phyloP scores from a whole-genome alignment of 2,329 filamentous ascomycete species.

The Tricladium varicosporioides region DNA sequence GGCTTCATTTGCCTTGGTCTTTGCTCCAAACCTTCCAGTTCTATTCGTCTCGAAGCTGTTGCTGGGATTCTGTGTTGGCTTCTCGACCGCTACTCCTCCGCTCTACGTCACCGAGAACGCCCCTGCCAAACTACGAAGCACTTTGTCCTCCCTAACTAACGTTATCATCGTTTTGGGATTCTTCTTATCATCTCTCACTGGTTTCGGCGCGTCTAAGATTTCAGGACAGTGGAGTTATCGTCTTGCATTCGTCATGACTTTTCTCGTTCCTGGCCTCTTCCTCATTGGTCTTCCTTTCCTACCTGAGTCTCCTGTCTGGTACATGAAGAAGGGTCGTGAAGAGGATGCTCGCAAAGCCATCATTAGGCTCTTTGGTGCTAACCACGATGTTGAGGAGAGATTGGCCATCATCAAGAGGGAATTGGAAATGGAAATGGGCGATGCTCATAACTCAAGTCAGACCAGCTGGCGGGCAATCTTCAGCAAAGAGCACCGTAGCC shows the following conservation, averaged over 20 bases:
- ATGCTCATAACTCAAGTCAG: background rate
- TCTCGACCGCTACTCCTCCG: background rate
- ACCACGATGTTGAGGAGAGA: background rate
- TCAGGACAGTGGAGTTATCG: background rate
- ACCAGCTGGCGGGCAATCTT: conserved; percentile 3
- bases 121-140: background rate
- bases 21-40: background rate
- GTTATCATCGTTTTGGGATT: conserved; percentile 3
- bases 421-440: background rate
- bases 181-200: conserved; percentile 1
- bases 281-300: background rate
- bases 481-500: background rate
- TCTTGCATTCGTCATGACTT: conserved; percentile 1
- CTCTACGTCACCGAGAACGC: conserved; percentile 2
- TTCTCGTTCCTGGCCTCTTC: background rate
- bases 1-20: conserved; percentile 1
- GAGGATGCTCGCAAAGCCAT: conserved; percentile 2
- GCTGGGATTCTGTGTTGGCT: background rate
- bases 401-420: background rate
- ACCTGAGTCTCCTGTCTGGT: conserved; percentile 1
- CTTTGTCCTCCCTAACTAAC: conserved; percentile 1
- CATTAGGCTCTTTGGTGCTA: background rate
- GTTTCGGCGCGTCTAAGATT: background rate
- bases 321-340: conserved; percentile 4
- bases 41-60: conserved; percentile 1